Percentiles rank a stretch among this genome's conserved stretches.
These are phyloP conservation scores for Myochromella boudieri DNA, from an alignment of 768 basidiomycete species.

Conservation along the genomic window DNA sequence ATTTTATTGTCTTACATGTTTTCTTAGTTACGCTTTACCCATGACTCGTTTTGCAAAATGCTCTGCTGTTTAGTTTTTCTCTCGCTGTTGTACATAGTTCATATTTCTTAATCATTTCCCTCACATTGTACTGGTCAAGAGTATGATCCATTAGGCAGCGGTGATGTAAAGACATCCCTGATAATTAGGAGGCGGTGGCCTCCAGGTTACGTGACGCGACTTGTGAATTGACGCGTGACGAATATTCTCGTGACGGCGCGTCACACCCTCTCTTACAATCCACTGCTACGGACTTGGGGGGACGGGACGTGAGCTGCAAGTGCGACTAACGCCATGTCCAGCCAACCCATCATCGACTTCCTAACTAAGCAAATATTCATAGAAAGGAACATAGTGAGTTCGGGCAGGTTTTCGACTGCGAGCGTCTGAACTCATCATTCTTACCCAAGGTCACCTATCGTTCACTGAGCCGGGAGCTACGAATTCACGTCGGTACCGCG, in stretches of 20 bases:
- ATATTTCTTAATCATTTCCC: no score
- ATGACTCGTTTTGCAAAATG: conserved; percentile 1
- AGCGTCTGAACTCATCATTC: not conserved
- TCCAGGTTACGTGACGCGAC: no score
- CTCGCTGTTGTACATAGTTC: no score
- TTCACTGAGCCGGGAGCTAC: conserved; percentile 67
- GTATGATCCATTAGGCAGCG: no score
- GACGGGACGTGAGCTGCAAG: no score
- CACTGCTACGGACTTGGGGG: not conserved
- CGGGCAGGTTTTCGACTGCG: not conserved
- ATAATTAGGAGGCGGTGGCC: no score
- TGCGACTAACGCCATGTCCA: conserved; percentile 32
- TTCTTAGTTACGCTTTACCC: conserved; percentile 1
- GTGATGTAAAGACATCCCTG: no score
- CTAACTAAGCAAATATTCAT: conserved; percentile 52
- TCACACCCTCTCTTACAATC: not conserved
- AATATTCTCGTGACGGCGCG: conserved; percentile 8
- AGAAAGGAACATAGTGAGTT: conserved; percentile 46
- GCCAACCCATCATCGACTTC: conserved; percentile 42
- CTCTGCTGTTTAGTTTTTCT: no score
- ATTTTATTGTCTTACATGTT: conserved; percentile 4
- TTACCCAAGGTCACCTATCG: conserved; percentile 71
- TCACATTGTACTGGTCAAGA: no score
- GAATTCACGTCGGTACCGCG: conserved; percentile 73
- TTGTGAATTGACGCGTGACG: conserved; percentile 19